phyloP scores from a whole-genome alignment of 805 yeast species.

The Candida pseudoglaebosa region DNA sequence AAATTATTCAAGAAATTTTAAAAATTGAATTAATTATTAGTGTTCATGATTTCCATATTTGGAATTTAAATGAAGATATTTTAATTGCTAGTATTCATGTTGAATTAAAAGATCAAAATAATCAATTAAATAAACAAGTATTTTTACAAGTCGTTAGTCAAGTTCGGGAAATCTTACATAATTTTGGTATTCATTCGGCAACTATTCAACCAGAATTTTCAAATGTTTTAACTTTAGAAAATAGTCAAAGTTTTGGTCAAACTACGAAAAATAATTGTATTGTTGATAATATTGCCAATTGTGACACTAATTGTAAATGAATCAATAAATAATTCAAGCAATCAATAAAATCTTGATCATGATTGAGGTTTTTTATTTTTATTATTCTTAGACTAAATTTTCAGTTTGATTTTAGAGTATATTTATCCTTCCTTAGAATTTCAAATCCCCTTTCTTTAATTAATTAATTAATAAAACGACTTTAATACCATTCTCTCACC shows the following conservation, averaged over 20 bases:
- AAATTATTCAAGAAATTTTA: slow-evolving; percentile 64
- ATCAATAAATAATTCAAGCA: too few relatives aligned
- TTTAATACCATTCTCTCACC: too few relatives aligned
- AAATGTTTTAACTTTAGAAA: slow-evolving; percentile 6
- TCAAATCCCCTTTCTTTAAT: too few relatives aligned
- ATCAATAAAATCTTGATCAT: too few relatives aligned
- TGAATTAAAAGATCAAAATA: slow-evolving; percentile 59
- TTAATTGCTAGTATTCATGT: slow-evolving; percentile 88
- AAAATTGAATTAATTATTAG: slow-evolving; percentile 71
- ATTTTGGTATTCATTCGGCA: slow-evolving; percentile 84
- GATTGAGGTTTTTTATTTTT: too few relatives aligned
- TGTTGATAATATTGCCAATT: slow-evolving; percentile 27
- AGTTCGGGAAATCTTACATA: slow-evolving; percentile 76
- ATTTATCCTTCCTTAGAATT: too few relatives aligned
- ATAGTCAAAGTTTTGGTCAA: slow-evolving; percentile 26
- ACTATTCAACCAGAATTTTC: slow-evolving; percentile 95
- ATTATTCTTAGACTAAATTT: too few relatives aligned
- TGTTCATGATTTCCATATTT: slow-evolving; percentile 92
- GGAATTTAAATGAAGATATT: slow-evolving; percentile 89
- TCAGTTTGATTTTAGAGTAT: too few relatives aligned
- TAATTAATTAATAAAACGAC: too few relatives aligned
- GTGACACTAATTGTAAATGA: slow-evolving; percentile 26
- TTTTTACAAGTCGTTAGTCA: slow-evolving; percentile 69
- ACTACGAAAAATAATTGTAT: slow-evolving; percentile 24
- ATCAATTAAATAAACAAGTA: slow-evolving; percentile 29